phyloP scores from a whole-genome alignment of 2,329 filamentous ascomycete species.

The Fusarium xyrophilum region DNA sequence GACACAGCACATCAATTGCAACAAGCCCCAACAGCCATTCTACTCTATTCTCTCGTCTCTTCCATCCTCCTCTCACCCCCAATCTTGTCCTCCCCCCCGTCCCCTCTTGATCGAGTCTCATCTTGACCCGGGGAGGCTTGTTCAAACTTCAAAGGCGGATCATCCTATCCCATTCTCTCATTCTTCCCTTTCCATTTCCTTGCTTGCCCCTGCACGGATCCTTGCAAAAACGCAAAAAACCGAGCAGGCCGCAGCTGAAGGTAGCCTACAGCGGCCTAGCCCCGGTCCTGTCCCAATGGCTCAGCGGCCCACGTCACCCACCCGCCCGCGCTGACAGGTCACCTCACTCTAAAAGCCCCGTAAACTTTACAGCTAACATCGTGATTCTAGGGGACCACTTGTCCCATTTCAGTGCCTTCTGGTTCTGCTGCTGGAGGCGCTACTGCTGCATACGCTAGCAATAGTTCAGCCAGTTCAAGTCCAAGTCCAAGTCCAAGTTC shows the following conservation, averaged over 20 bases:
- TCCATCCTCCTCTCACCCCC: conserved; percentile 8
- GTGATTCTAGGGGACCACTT: conserved; percentile 22
- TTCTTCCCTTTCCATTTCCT: conserved; percentile 10
- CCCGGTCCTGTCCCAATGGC: conserved; percentile 22
- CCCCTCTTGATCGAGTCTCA: conserved; percentile 30
- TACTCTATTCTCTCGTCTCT: not conserved
- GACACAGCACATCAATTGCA: not conserved
- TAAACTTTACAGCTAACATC: conserved; percentile 20
- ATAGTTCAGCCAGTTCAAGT: conserved; percentile 1
- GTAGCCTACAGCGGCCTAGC: not conserved
- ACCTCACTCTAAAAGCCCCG: conserved; percentile 2
- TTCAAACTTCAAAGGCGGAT: conserved; percentile 30
- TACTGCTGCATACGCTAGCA: conserved; percentile 18
- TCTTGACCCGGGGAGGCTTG: conserved; percentile 26
- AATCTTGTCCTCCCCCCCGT: conserved; percentile 6
- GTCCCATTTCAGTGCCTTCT: conserved; percentile 13
- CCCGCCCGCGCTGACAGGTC: conserved; percentile 38
- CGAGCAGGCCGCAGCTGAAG: not conserved
- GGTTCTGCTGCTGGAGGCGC: conserved; percentile 1
- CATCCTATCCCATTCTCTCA: conserved; percentile 7
- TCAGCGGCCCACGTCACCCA: conserved; percentile 42
- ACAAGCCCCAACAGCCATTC: not conserved
- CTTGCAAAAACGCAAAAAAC: conserved; percentile 12
- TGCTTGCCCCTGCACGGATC: conserved; percentile 24
- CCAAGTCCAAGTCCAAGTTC: not conserved